Evolutionary conservation across 257 asterid species (phyloP), one percentile per base, ranked within the genome.

Genomic region (Forsythia suspensa): DNA sequence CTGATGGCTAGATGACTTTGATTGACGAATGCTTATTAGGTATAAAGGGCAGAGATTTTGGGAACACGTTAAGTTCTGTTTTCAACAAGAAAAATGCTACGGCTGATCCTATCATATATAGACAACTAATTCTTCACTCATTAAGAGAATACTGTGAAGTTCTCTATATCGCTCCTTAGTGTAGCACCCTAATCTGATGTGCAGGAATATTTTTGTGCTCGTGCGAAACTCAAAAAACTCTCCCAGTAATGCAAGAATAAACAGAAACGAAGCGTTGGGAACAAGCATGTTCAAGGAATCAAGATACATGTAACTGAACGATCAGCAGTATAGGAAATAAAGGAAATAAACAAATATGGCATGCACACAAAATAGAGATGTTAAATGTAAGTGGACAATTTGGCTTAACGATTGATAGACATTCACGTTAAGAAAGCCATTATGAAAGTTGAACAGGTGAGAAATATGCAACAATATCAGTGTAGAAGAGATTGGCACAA

Each of bases 121-220:
- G 13, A 71, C 16, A 46, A 46, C 41, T 34, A 55, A 40, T 12
- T 80, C 81, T 43, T 59, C 77, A 68, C 55, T 57, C 72, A 29
- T 55, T 13, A 67, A 15, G 43, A 41, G 10, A 40, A 21, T 8
- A 18, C 5, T 0, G 3, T 8, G 21, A 13, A 39, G 40, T 42
- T 52, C 68, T 24, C 15, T 13, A 52, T 18, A 1, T 55, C 1
- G 8, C 63, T 52, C 24, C 55, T 48, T 48, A 67, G 52, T 51
- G 37, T 71, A 42, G 72, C 73, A 55, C 65, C 10, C 18, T 18
- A 18, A 55, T 18, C 20, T 18, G 10, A 55, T 18, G 18, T 55
- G 55, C 24, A 55, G 63, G 16, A 55, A 55, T 5, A 55, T 55
- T 55, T 55, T n/a, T 6, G 21, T 18, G 65, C 55, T 18, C 6